Evolutionary conservation across 2,329 filamentous ascomycete genomes (phyloP), one percentile per base, ranked within the genome.

Genomic region (Aspergillus thermomutatus): DNA sequence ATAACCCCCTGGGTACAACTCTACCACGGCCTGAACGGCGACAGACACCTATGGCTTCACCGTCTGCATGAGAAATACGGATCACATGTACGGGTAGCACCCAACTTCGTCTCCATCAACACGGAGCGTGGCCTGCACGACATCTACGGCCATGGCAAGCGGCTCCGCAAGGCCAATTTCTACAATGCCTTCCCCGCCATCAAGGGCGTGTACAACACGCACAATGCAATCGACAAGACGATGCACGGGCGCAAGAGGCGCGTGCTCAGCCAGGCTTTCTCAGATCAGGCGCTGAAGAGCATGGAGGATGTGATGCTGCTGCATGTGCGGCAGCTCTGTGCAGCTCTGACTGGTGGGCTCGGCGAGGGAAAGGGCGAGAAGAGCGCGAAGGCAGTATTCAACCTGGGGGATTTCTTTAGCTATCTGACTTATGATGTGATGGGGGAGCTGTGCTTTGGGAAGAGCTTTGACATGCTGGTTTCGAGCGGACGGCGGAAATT

Each of bases 101-200:
- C 91, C 47, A 91, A 91, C 72, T 85, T 84, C 58, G 77, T 96
- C 45, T 90, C 87, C 1, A 84, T 95, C 77, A 93, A 94, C 79
- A 87, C 85, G 54, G 83, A 82, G 59, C 81, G 82, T 7, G 87
- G 88, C 4, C 60, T 73, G 4, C 68, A 72, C 55, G 74, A 76
- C 48, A 76, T 76, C 52, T 76, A 76, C 54, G 72, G 74, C 1
- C 72, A 75, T 46, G 72, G 73, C 4, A 76, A 75, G 56, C 64
- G 66, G 1, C 59, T 76, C n/a, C 66, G 72, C 53, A 90, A 91
- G 75, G 82, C 87, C 43, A 81, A 86, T 63, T 90, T 90, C 75
- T 91, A 91, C 76, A 83, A 88, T 62, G 86, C 86, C 43, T 90
- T 90, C 69, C 85, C 86, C 1, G 86, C 88, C 55, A 87, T 87